Conservation (phyloP, 2,329 filamentous ascomycete genomes). For the Ophiostoma sp. region DNA sequence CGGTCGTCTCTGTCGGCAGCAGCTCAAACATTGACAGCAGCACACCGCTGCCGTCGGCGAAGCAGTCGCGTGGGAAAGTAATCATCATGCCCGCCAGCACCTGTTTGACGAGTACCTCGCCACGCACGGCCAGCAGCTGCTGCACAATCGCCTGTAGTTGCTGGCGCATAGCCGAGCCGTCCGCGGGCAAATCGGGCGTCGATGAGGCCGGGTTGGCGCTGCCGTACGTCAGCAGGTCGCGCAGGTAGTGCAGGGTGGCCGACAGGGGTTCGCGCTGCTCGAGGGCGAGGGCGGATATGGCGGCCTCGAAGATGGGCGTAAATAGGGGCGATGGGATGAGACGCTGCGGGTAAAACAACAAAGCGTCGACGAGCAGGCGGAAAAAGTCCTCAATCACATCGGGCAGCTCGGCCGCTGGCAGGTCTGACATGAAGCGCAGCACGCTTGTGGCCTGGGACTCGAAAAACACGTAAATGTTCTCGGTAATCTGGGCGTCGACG, state of each 20-base stretch:
- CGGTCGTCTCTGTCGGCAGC: slow-evolving; percentile 73
- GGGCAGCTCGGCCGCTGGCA: slow-evolving; percentile 72
- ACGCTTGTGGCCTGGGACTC: slow-evolving; percentile 90
- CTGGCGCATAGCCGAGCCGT: slow-evolving; percentile 35
- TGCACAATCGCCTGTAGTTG: slow-evolving; percentile 74
- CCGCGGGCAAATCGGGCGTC: slow-evolving; percentile 3
- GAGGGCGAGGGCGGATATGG: slow-evolving; percentile 79
- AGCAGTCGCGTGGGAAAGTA: slow-evolving; percentile 92
- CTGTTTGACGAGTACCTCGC: slow-evolving; percentile 79
- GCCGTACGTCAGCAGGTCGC: slow-evolving; percentile 87
- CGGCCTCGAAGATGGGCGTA: slow-evolving; percentile 80
- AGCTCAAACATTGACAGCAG: slow-evolving; percentile 86
- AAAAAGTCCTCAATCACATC: slow-evolving; percentile 95
- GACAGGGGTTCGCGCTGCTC: slow-evolving; percentile 91
- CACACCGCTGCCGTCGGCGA: slow-evolving; percentile 91
- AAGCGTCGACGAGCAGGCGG: slow-evolving; percentile 84
- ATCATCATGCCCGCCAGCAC: slow-evolving; percentile 99
- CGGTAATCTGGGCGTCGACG: slow-evolving; percentile 76
- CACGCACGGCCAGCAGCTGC: slow-evolving; percentile 67
- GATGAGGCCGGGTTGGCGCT: slow-evolving; percentile 70
- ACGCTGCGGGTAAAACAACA: slow-evolving; percentile 87
- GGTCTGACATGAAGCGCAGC: slow-evolving; percentile 81
- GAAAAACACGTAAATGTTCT: slow-evolving; percentile 91
- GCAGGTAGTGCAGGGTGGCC: slow-evolving; percentile 87
- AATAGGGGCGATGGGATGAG: slow-evolving; percentile 78